Evolutionary conservation across 345 rosid genomes (phyloP).

Genomic region (Syzygium aromaticum): DNA sequence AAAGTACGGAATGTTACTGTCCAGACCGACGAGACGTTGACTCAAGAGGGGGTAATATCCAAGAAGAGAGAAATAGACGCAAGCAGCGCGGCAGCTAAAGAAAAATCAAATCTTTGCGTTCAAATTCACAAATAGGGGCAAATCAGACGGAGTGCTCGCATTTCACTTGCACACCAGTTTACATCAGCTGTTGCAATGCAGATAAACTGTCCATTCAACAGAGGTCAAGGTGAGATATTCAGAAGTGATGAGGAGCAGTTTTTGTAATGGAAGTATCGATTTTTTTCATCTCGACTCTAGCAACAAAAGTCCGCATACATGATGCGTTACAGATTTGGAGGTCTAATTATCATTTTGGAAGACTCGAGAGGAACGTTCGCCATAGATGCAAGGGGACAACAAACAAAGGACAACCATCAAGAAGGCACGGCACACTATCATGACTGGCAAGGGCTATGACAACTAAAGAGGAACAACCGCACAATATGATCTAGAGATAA

Average conservation of each 20-base stretch:
- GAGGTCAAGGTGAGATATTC: not conserved
- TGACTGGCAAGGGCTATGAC: not conserved
- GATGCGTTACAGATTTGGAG: not conserved
- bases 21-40: not conserved
- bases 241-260: not conserved
- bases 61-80: not conserved
- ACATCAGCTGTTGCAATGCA: not conserved
- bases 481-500: not conserved
- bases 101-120: not conserved
- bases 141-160: not conserved
- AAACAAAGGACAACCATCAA: not conserved
- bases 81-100: not conserved
- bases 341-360: not conserved
- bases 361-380: not conserved
- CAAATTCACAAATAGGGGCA: not conserved
- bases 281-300: not conserved
- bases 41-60: not conserved
- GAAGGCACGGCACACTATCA: not conserved
- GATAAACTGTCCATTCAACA: not conserved
- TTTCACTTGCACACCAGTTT: not conserved
- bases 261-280: not conserved
- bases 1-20: not conserved
- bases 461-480: not conserved
- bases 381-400: not conserved
- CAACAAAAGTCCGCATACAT: not conserved